Percentiles rank a stretch among this genome's conserved stretches.
Conservation (phyloP, 2,329 filamentous ascomycete species). For the Pseudogymnoascus sp. region DNA sequence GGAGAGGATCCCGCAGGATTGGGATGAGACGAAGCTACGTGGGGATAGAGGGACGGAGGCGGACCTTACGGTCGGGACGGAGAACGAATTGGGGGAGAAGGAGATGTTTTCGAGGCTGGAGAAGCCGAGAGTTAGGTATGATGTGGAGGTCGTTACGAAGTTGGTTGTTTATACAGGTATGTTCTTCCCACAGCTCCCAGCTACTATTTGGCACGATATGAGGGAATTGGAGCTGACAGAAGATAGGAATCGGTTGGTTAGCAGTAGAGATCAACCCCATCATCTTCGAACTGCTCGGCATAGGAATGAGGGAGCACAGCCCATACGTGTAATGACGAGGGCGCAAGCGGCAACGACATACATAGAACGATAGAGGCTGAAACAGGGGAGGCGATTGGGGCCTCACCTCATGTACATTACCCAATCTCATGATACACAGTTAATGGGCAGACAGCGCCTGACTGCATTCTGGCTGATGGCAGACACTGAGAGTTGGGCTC, state of each 20-base stretch:
- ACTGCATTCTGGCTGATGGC: background rate
- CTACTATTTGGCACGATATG: background rate
- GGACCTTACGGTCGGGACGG: slow-evolving; percentile 33
- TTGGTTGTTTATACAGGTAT: slow-evolving; percentile 86
- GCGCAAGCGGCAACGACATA: background rate
- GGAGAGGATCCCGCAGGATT: slow-evolving; percentile 27
- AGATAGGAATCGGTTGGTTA: slow-evolving; percentile 69
- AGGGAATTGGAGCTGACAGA: background rate
- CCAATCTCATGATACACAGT: background rate
- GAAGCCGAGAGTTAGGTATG: slow-evolving; percentile 83
- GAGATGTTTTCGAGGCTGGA: slow-evolving; percentile 80
- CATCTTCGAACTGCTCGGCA: slow-evolving; percentile 34
- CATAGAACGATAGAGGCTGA: background rate
- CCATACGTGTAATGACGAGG: background rate
- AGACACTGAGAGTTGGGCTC: background rate
- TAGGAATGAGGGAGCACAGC: slow-evolving; percentile 25
- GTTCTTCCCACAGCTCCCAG: slow-evolving; percentile 24
- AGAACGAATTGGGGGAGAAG: slow-evolving; percentile 50
- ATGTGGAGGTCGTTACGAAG: slow-evolving; percentile 98
- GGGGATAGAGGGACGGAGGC: slow-evolving; percentile 25
- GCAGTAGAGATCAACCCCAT: slow-evolving; percentile 44
- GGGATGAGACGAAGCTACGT: slow-evolving; percentile 22
- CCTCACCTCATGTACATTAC: background rate
- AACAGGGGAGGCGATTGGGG: background rate
- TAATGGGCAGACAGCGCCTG: background rate